Conservation (phyloP, 2,329 filamentous ascomycete species). For the Lasiodiplodia citricola region DNA sequence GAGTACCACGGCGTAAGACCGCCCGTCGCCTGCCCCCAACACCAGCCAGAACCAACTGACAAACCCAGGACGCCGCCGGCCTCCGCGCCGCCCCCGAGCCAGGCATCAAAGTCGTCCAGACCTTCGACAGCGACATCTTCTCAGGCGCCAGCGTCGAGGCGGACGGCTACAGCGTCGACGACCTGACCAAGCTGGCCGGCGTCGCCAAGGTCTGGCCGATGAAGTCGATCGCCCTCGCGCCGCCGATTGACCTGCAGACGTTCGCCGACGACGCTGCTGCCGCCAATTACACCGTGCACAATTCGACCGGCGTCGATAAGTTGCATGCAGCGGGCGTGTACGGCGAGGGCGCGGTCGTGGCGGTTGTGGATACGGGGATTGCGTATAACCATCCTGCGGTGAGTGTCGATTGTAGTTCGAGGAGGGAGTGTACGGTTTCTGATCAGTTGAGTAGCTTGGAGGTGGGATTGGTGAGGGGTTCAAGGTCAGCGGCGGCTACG, state of each 20-base stretch:
- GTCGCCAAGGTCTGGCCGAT: conserved; percentile 11
- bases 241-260: background rate
- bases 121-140: conserved; percentile 15
- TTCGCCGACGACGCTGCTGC: background rate
- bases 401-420: background rate
- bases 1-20: background rate
- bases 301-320: conserved; percentile 42
- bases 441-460: conserved; percentile 60
- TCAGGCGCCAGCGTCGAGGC: conserved; percentile 6
- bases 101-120: conserved; percentile 4
- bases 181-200: background rate
- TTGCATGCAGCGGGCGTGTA: conserved; percentile 53
- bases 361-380: conserved; percentile 48
- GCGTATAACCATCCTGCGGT: background rate
- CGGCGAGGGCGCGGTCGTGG: conserved; percentile 53
- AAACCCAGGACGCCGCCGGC: background rate
- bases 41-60: background rate
- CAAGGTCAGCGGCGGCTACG: conserved; percentile 62
- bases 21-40: too few relatives aligned
- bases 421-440: conserved; percentile 43
- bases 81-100: background rate
- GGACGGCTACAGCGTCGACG: background rate
- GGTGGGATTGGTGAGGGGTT: conserved; percentile 67
- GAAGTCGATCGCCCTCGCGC: conserved; percentile 1
- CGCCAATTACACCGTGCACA: conserved; percentile 37